Base-by-base conservation (phyloP, 495 filamentous ascomycete genomes). In the Astrothelium subdiscretum region DNA sequence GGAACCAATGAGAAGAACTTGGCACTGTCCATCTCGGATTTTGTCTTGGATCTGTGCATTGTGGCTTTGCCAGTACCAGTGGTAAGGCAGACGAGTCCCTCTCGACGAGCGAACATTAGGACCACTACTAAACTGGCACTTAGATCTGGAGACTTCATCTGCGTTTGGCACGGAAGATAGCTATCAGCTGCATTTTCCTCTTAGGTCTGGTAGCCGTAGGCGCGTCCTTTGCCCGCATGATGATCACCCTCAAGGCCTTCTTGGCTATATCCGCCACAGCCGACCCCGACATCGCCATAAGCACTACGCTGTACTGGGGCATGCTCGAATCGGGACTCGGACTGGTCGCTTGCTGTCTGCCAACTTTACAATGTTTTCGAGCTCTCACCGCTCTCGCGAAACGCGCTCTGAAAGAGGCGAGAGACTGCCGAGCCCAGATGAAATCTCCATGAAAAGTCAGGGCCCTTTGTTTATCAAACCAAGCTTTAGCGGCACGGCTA, bases 81-180 rank as follows among this genome's bases (percentile, higher is more conserved):
- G 20, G 48, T 54, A 5, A 38, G 32, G 5, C 5, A 13, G 13
- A 13, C 32, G 32, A 5, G 5, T 13, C 13, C 32, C 13, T 38
- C 6, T 38, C 13, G 13, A 13, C n/a, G n/a, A n/a, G n/a, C n/a
- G n/a, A n/a, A 6, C 32, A 6, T 38, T 6, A 38, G 5, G 32
- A 6, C 13, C 13, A 38, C 32, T 38, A 13, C 5, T 13, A 38
- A 6, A 38, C 6, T 13, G 13, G 5, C 32, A 5, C 13, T 38
- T 29, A 54, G 48, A 54, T 54, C 10, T 54, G 48, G 48, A 54
- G 24, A 29, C 48, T 54, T 29, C 48, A 54, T 54, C 48, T 54
- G 10, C 6, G 4, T 20, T 54, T n/a, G 48, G 29, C 24, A 20
- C n/a, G 48, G 3, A 54, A 54, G 20, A n/a, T 54, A 10, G 48